A percentile compares a stretch with the other conserved stretches of the same genome.
phyloP scores from a whole-genome alignment of 2,329 filamentous ascomycete species.

The Aspergillus viridinutans region DNA sequence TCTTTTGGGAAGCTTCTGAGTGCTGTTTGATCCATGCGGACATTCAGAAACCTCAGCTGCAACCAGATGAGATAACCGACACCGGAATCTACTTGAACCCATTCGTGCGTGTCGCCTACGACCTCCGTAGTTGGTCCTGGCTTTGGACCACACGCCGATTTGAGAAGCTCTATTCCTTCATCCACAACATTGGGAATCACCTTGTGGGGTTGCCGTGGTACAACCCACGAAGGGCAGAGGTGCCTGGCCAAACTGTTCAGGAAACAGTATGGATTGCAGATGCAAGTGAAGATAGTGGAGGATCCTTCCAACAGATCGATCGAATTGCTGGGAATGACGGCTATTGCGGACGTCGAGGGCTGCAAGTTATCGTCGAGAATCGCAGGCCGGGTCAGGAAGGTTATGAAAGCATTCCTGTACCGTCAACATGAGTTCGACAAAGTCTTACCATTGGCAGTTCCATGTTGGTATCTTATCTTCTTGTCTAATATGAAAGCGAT shows the following conservation, averaged over 20 bases:
- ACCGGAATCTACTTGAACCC: conserved; percentile 70
- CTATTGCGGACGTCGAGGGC: conserved; percentile 41
- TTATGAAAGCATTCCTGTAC: conserved; percentile 43
- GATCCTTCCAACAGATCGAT: conserved; percentile 37
- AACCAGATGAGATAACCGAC: conserved; percentile 36
- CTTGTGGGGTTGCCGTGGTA: conserved; percentile 54
- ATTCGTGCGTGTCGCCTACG: conserved; percentile 69
- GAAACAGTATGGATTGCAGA: conserved; percentile 42
- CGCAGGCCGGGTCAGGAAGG: conserved; percentile 41
- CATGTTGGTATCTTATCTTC: not conserved
- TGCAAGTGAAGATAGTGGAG: conserved; percentile 22
- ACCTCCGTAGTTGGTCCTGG: conserved; percentile 53
- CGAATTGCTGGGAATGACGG: conserved; percentile 42
- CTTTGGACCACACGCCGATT: conserved; percentile 59
- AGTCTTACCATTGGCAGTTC: not conserved
- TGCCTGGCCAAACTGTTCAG: conserved; percentile 48
- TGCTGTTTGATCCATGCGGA: conserved; percentile 57
- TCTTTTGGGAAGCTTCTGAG: conserved; percentile 61
- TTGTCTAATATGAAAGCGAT: not conserved
- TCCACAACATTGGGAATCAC: conserved; percentile 57
- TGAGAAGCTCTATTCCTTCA: conserved; percentile 59
- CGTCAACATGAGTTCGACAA: conserved; percentile 16
- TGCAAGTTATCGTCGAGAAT: conserved; percentile 43
- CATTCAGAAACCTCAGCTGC: conserved; percentile 35
- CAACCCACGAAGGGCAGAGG: conserved; percentile 52